Conservation (phyloP, 2,329 filamentous ascomycete species). For the Anisogramma anomala region DNA sequence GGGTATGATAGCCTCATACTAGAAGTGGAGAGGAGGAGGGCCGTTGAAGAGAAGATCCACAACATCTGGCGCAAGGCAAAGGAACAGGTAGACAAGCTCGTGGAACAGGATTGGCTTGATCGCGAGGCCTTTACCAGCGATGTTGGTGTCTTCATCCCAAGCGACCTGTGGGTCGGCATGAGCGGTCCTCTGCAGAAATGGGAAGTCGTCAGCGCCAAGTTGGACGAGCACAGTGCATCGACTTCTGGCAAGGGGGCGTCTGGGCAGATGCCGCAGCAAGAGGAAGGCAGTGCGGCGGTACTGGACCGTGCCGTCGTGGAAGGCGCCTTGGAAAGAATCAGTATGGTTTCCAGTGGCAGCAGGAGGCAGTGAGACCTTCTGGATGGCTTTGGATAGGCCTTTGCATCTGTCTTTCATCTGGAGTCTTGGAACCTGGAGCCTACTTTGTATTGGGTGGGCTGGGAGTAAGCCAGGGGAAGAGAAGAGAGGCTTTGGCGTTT, state of each 20-base stretch:
- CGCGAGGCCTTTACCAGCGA: conserved; percentile 70
- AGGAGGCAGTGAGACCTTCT: neutral
- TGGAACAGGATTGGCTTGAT: conserved; percentile 59
- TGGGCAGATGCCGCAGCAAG: conserved; percentile 5
- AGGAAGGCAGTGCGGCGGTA: conserved; percentile 2
- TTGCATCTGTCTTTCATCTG: too few relatives aligned
- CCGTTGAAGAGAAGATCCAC: conserved; percentile 62
- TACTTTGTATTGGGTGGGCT: neutral
- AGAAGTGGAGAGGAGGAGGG: conserved; percentile 66
- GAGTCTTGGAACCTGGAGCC: too few relatives aligned
- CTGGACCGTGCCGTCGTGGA: conserved; percentile 1
- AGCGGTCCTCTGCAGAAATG: conserved; percentile 44
- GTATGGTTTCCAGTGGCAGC: neutral
- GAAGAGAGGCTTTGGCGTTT: too few relatives aligned
- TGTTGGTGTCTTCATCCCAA: conserved; percentile 75
- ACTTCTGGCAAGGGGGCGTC: neutral
- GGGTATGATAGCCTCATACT: conserved; percentile 78
- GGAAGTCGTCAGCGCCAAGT: conserved; percentile 31
- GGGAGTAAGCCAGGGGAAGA: too few relatives aligned
- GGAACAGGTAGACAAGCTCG: conserved; percentile 62
- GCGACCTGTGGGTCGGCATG: conserved; percentile 76
- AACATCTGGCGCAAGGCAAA: conserved; percentile 66
- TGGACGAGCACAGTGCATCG: neutral
- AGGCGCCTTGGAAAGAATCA: conserved; percentile 2
- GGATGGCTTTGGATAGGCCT: too few relatives aligned